Percentiles rank a stretch among this genome's conserved stretches.
These are phyloP conservation scores for Acrocalymma vagum DNA, from an alignment of 2,329 filamentous ascomycete species.

Conservation along the genomic window DNA sequence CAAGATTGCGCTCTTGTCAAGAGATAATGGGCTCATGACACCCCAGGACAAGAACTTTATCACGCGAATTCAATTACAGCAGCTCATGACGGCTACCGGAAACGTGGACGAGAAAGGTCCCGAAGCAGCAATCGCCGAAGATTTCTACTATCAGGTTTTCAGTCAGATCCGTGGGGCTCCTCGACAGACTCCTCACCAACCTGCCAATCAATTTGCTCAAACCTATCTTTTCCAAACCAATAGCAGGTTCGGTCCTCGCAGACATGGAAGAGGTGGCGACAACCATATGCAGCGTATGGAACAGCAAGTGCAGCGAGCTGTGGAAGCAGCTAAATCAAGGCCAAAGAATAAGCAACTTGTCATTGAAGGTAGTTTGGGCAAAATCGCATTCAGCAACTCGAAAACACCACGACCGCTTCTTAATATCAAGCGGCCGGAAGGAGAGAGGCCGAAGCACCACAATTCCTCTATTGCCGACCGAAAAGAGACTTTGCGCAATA, in stretches of 20 bases:
- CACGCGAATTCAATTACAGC: conserved; percentile 95
- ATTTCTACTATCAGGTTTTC: conserved; percentile 99
- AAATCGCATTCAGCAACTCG: conserved; percentile 98
- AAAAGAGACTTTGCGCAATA: conserved; percentile 83
- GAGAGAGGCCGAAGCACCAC: conserved; percentile 52
- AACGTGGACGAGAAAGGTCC: conserved; percentile 81
- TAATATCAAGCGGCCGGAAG: conserved; percentile 90
- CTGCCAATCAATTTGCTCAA: conserved; percentile 94
- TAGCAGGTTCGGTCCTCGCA: conserved; percentile 78
- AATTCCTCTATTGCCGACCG: conserved; percentile 71
- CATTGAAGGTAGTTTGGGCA: conserved; percentile 93
- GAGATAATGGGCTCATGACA: conserved; percentile 97
- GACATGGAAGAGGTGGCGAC: conserved; percentile 84
- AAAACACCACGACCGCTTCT: conserved; percentile 95
- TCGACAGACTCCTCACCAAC: conserved; percentile 90
- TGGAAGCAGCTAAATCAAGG: conserved; percentile 96
- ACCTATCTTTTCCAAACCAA: conserved; percentile 97
- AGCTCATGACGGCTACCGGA: conserved; percentile 90
- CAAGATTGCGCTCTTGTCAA: conserved; percentile 93
- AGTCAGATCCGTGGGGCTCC: conserved; percentile 91
- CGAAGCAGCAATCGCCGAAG: conserved; percentile 84
- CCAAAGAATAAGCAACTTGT: conserved; percentile 98
- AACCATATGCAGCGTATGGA: conserved; percentile 99
- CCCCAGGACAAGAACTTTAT: conserved; percentile 99
- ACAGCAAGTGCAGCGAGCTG: conserved; percentile 95